Percentiles rank a stretch among this genome's conserved stretches.
These are phyloP conservation scores for Polytrichum commune DNA, from an alignment of 225 moss, liverwort and hornwort species.

Conservation along the genomic window DNA sequence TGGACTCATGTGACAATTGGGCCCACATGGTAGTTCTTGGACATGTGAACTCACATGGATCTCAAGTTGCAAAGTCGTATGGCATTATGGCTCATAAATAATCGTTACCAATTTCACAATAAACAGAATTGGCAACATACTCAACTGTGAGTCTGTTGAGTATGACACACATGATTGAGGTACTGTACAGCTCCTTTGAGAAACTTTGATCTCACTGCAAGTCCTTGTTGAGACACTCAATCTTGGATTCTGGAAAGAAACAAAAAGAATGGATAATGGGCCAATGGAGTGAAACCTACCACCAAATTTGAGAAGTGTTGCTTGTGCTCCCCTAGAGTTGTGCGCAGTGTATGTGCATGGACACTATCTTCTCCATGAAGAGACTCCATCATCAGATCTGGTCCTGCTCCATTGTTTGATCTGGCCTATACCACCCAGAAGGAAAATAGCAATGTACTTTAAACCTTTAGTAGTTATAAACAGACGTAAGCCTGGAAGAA, in stretches of 20 bases:
- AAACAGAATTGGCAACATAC: too few relatives aligned
- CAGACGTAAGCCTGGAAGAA: too few relatives aligned
- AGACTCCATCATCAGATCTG: slow-evolving; percentile 78
- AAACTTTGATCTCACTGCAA: background rate
- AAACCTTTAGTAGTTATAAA: too few relatives aligned
- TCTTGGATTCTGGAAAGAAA: background rate
- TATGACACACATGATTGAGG: too few relatives aligned
- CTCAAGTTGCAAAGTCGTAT: too few relatives aligned
- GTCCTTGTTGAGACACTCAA: background rate
- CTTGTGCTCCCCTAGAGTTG: slow-evolving; percentile 79
- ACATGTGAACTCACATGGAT: too few relatives aligned
- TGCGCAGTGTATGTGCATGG: slow-evolving; percentile 82
- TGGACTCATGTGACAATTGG: too few relatives aligned
- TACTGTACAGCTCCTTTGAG: too few relatives aligned
- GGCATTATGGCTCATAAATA: too few relatives aligned
- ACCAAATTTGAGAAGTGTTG: slow-evolving; percentile 83
- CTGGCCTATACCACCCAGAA: slow-evolving; percentile 68
- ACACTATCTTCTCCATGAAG: slow-evolving; percentile 55
- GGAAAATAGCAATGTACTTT: slow-evolving; percentile 5
- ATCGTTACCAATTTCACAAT: too few relatives aligned
- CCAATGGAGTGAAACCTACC: slow-evolving; percentile 37
- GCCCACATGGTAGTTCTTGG: too few relatives aligned
- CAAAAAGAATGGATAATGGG: background rate
- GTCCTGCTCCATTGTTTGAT: slow-evolving; percentile 88
- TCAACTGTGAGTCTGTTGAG: too few relatives aligned